These are phyloP conservation scores for Aspergillus sp. DNA, from an alignment of 2,329 filamentous ascomycete species.

Conservation along the genomic window DNA sequence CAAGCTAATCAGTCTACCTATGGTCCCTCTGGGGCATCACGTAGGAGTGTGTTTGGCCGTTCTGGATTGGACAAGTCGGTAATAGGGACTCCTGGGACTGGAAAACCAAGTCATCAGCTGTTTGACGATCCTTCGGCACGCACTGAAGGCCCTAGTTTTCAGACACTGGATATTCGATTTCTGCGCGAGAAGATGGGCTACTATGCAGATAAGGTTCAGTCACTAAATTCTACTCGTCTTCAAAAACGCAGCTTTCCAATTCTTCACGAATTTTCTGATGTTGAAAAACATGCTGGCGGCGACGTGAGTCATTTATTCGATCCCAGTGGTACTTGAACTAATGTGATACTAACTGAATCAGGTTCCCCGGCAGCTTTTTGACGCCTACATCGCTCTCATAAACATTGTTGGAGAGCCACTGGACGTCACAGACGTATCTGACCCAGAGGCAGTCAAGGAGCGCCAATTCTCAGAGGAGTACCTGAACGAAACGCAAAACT, in stretches of 20 bases:
- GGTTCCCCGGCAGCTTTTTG: conserved; percentile 73
- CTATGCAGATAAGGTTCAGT: conserved; percentile 77
- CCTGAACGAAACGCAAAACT: conserved; percentile 72
- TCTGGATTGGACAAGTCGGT: conserved; percentile 81
- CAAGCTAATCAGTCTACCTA: conserved; percentile 52
- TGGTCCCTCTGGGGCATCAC: conserved; percentile 40
- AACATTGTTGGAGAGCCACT: conserved; percentile 76
- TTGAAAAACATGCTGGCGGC: conserved; percentile 72
- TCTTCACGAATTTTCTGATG: conserved; percentile 73
- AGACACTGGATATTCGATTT: conserved; percentile 72
- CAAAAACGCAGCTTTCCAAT: conserved; percentile 72
- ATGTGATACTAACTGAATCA: conserved; percentile 41
- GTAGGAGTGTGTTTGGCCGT: conserved; percentile 66
- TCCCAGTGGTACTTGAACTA: background rate
- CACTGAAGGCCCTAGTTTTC: conserved; percentile 54
- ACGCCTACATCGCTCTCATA: conserved; percentile 81
- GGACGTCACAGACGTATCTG: conserved; percentile 61
- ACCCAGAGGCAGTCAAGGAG: conserved; percentile 70
- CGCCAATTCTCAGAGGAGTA: conserved; percentile 78
- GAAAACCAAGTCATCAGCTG: conserved; percentile 63
- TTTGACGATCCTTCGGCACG: conserved; percentile 71
- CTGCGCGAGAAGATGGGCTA: conserved; percentile 82
- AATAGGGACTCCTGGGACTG: conserved; percentile 75
- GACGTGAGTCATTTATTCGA: conserved; percentile 50
- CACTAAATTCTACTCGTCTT: conserved; percentile 74